Evolutionary conservation across 2,329 filamentous ascomycete species (phyloP), one percentile per base, ranked within the genome.

Genomic region (Pseudofabraea citricarpa): DNA sequence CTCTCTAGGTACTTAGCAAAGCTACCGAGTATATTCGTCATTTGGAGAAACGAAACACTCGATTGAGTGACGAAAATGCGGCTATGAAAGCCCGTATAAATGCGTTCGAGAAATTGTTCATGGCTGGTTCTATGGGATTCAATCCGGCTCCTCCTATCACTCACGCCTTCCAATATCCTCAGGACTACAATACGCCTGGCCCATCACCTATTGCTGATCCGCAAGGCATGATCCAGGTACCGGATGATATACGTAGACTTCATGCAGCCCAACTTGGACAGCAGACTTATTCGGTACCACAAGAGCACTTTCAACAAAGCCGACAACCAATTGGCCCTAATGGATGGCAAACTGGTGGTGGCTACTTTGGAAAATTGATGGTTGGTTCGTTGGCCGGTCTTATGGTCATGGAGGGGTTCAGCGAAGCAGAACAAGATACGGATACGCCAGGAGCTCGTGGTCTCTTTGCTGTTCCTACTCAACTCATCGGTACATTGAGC

Each of bases 11-110:
- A 40, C 69, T 97, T 33, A 90, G 88, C 52, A 97, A 97, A 64
- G 91, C 91, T 2, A 96, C 91, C 5, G 91, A 97, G 62, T 97
- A 97, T 56, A 97, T 97, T 53, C 80, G 84, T 27, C 90, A 97
- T 65, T 70, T 97, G 2, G 91, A 97, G 64, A 94, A 94, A 68
- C 82, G 90, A 10, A 95, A 95, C 56, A 86, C 82, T 52, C 81
- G 86, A 5, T 70, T 96, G 8, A 71, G 83, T 41, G 88, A 95
- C 36, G 90, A 97, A 61, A 90, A 95, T 58, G 74, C 70, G 22
- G 78, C 78, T 12, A 79, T 95, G 68, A 90, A 91, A 63, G 80
- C 81, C 36, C 80, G 88, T 22, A 78, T 96, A 27, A 79, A 83
- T 26, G 81, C 81, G 0, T 85, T 85, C 45, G 81, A 85, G 59